Conservation (phyloP, 2,329 filamentous ascomycete genomes). For the Ustulina deusta region DNA sequence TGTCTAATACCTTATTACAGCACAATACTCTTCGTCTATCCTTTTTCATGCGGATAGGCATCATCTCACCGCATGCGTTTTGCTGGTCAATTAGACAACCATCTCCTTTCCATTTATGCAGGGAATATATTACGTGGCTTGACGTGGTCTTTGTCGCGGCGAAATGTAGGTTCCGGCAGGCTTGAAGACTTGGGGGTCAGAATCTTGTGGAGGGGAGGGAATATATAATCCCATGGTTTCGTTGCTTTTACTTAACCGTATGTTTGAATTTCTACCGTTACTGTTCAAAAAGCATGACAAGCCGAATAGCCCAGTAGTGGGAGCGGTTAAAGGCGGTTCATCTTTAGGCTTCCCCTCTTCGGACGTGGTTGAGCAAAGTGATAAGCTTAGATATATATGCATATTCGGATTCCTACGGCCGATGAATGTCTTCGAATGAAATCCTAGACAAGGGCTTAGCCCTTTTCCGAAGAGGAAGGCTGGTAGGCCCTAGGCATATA, state of each 20-base stretch:
- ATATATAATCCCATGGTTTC: background rate
- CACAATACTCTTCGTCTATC: background rate
- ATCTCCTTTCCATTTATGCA: background rate
- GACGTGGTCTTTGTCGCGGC: background rate
- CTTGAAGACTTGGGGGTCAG: background rate
- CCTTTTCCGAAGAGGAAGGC: background rate
- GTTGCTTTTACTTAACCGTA: background rate
- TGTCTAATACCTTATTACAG: slow-evolving; percentile 1
- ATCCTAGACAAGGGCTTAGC: background rate
- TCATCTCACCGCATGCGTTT: background rate
- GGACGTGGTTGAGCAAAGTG: background rate
- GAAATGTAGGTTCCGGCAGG: background rate
- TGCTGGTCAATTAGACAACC: background rate
- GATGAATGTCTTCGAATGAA: background rate
- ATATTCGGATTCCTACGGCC: too few relatives aligned
- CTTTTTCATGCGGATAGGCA: background rate
- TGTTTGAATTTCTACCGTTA: background rate
- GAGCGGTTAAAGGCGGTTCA: background rate
- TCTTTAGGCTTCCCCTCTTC: background rate
- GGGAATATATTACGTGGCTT: background rate
- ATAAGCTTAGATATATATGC: background rate
- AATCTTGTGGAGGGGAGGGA: background rate
- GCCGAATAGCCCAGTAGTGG: background rate
- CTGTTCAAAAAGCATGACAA: background rate
- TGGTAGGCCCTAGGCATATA: background rate